A percentile compares a stretch with the other conserved stretches of the same genome.
phyloP scores from a whole-genome alignment of 306 rosid species.

The Quercus aquifolioides region DNA sequence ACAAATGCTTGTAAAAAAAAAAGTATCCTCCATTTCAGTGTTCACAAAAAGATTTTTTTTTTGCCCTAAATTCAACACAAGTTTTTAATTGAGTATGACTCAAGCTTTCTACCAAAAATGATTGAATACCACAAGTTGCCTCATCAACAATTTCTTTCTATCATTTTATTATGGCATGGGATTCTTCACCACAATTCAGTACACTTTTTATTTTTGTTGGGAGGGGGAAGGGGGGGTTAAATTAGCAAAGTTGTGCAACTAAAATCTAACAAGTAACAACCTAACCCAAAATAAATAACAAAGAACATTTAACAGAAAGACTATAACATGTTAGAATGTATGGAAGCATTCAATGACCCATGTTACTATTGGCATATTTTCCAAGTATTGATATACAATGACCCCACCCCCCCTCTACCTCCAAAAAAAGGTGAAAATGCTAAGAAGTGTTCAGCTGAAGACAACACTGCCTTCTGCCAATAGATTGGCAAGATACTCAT shows the following conservation, averaged over 20 bases:
- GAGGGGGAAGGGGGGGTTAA: not conserved
- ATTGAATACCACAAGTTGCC: not conserved
- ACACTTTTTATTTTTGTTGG: not conserved
- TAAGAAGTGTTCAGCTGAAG: not conserved
- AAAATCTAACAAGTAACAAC: not conserved
- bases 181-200: not conserved
- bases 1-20: not conserved
- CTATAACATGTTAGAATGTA: not conserved
- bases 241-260: not conserved
- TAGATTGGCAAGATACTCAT: constrained; percentile 3
- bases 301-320: not conserved
- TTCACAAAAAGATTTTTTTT: not conserved
- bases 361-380: not conserved
- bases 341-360: not conserved
- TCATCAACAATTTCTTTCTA: constrained; percentile 6
- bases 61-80: not conserved
- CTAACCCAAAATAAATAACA: not conserved
- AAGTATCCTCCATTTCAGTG: not conserved
- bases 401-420: not conserved
- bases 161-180: not conserved
- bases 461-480: not conserved
- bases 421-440: not conserved
- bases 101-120: not conserved
- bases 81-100: constrained; percentile 3
- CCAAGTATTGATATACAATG: not conserved